A percentile compares a stretch with the other conserved stretches of the same genome.
Evolutionary conservation across 306 rosid genomes (phyloP).

Genomic region (Cicer cuneatum): DNA sequence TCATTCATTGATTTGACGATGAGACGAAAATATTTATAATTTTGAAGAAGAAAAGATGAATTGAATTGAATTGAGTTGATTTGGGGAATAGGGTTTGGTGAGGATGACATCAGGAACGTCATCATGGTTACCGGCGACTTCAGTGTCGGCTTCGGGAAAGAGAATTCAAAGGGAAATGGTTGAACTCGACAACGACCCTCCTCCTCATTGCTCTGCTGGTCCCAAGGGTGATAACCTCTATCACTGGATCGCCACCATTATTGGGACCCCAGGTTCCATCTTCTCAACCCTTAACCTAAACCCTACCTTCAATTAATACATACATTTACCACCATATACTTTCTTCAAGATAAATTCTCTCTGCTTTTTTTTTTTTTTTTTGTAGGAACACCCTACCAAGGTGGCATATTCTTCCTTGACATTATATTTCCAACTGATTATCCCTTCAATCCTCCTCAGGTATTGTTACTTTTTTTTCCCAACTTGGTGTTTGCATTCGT

Average conservation of each 20-base stretch:
- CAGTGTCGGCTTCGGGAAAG: slow-evolving; percentile 83
- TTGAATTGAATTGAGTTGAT: not conserved
- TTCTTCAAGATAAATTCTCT: not conserved
- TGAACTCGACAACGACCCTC: slow-evolving; percentile 78
- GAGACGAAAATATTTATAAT: not conserved
- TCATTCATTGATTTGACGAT: not conserved
- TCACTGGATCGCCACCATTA: slow-evolving; percentile 89
- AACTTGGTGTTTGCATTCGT: not conserved
- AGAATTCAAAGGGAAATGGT: slow-evolving; percentile 87
- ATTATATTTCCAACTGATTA: slow-evolving; percentile 78
- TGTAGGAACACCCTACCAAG: slow-evolving; percentile 83
- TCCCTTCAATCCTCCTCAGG: slow-evolving; percentile 92
- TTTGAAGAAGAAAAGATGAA: not conserved
- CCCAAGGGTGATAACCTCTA: slow-evolving; percentile 97
- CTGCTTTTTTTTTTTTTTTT: not conserved
- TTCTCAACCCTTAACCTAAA: not conserved
- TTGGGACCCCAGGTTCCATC: slow-evolving; percentile 70
- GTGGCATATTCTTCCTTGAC: slow-evolving; percentile 88
- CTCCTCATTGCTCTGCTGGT: slow-evolving; percentile 85
- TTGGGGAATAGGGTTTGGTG: not conserved
- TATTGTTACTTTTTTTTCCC: slow-evolving; percentile 25
- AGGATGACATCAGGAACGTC: slow-evolving; percentile 57
- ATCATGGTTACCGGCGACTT: slow-evolving; percentile 75
- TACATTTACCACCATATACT: too few species aligned
- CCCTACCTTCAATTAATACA: not conserved